Percentiles rank a stretch among this genome's conserved stretches.
Evolutionary conservation across 257 asterid species (phyloP).

Genomic region (Lycium barbarum): DNA sequence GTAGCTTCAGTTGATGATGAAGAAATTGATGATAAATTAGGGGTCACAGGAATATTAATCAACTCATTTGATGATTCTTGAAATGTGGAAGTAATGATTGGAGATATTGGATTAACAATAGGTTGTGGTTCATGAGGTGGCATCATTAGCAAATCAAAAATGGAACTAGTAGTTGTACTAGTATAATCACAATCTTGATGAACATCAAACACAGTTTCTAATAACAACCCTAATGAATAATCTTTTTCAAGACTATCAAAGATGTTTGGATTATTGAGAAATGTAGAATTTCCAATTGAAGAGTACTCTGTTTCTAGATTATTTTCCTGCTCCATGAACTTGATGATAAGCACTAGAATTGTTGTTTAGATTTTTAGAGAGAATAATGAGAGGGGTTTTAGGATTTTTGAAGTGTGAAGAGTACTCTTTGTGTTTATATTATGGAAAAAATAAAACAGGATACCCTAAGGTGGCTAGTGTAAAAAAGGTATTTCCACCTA

Average conservation of each 20-base stretch:
- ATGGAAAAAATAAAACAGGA: background rate
- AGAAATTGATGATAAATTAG: constrained; percentile 52
- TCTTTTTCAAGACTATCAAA: constrained; percentile 11
- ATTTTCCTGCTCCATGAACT: background rate
- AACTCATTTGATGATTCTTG: constrained; percentile 29
- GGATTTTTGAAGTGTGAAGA: background rate
- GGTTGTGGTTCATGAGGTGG: background rate
- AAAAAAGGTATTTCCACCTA: background rate
- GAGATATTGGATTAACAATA: too few relatives aligned
- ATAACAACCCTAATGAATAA: background rate
- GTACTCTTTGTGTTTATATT: background rate
- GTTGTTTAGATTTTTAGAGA: too few relatives aligned
- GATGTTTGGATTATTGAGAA: background rate
- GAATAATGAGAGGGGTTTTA: background rate
- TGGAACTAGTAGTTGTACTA: background rate
- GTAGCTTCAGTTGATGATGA: constrained; percentile 68
- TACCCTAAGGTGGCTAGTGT: background rate
- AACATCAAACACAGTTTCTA: background rate
- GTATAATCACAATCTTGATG: background rate
- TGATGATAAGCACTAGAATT: too few relatives aligned
- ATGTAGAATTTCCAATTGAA: background rate
- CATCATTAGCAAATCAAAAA: constrained; percentile 3
- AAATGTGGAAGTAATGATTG: background rate
- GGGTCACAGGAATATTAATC: constrained; percentile 40
- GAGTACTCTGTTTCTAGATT: background rate